Evolutionary conservation across 2,329 filamentous ascomycete species (phyloP).

Genomic region (Colletotrichum plurivorum): DNA sequence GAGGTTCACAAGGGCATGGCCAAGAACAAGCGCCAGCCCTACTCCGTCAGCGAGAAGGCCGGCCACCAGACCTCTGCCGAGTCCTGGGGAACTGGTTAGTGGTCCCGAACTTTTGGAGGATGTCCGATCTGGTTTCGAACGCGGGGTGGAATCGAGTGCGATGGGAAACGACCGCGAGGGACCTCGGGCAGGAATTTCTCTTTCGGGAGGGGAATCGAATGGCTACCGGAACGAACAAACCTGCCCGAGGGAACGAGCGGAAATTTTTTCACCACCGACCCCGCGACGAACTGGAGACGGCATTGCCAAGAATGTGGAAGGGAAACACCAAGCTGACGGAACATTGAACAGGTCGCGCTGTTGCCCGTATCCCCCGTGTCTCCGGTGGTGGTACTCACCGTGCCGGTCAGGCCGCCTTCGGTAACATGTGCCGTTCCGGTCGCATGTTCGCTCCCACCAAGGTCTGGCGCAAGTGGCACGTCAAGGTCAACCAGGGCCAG

Average conservation of each 20-base stretch:
- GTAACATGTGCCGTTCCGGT: slow-evolving; percentile 99
- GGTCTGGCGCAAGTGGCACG: slow-evolving; percentile 99
- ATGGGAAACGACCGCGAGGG: slow-evolving; percentile 14
- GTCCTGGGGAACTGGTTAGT: slow-evolving; percentile 99
- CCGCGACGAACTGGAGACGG: background rate
- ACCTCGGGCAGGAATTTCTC: slow-evolving; percentile 28
- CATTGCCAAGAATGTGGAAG: slow-evolving; percentile 13
- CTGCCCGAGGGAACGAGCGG: slow-evolving; percentile 21
- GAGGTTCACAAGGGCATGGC: slow-evolving; percentile 99
- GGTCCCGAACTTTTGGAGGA: slow-evolving; percentile 34
- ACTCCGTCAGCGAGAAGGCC: slow-evolving; percentile 99
- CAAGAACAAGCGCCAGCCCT: slow-evolving; percentile 99
- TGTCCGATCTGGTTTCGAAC: slow-evolving; percentile 7
- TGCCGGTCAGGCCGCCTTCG: slow-evolving; percentile 99
- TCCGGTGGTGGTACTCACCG: slow-evolving; percentile 99
- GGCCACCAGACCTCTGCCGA: slow-evolving; percentile 99
- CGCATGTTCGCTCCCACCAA: slow-evolving; percentile 99
- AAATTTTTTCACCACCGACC: background rate
- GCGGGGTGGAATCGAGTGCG: background rate
- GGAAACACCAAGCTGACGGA: slow-evolving; percentile 34
- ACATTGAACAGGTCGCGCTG: slow-evolving; percentile 83
- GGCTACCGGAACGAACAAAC: slow-evolving; percentile 7
- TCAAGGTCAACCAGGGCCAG: slow-evolving; percentile 99
- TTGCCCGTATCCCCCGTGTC: slow-evolving; percentile 99
- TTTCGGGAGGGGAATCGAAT: background rate